Evolutionary conservation across 2,329 filamentous ascomycete species (phyloP), one percentile per base, ranked within the genome.

Genomic region (Colletotrichum sidae): DNA sequence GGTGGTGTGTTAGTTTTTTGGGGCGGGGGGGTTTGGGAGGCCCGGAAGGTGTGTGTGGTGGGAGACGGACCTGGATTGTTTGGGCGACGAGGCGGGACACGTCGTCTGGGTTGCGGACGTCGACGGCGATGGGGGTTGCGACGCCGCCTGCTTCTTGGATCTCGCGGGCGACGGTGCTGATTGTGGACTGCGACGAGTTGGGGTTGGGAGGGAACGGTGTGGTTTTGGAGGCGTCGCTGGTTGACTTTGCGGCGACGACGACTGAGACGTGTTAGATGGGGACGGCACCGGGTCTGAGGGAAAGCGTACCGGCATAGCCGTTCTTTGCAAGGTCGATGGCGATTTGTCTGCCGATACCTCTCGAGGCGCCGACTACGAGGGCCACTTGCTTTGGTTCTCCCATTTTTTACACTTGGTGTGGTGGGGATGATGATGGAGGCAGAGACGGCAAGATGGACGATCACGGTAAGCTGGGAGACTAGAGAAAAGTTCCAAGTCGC

Each of bases 271-370:
- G 44, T 45, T 12, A 46, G 42, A 5, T 10, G 5, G 17, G 15
- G 6, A 12, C 4, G 6, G 65, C 25, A 63, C 55, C 25, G 35
- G 37, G 42, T 41, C 34, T n/a, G 8, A 34, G 71, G 52, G 33
- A 17, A 9, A 9, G 17, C 73, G 51, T 79, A 92, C 92, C 90
- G 58, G 84, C 81, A 73, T 94, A 95, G 42, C 88, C 89, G 69
- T 89, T 84, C 70, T 81, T 87, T 8, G 92, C 90, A 3, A 96
- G 82, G 73, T 93, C 91, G 71, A 96, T 85, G 60, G 93, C 92
- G 44, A 96, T 83, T 75, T 96, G 92, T 45, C 92, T 83, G 50
- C 93, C 93, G 68, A 96, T 95, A 42, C 93, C 93, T 67, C 93
- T 82, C 0, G 92, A 94, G 2, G 91, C 92, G 44, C 92, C 92